phyloP scores from a whole-genome alignment of 768 basidiomycete genomes.

The Pleurotus salmoneostramineus region DNA sequence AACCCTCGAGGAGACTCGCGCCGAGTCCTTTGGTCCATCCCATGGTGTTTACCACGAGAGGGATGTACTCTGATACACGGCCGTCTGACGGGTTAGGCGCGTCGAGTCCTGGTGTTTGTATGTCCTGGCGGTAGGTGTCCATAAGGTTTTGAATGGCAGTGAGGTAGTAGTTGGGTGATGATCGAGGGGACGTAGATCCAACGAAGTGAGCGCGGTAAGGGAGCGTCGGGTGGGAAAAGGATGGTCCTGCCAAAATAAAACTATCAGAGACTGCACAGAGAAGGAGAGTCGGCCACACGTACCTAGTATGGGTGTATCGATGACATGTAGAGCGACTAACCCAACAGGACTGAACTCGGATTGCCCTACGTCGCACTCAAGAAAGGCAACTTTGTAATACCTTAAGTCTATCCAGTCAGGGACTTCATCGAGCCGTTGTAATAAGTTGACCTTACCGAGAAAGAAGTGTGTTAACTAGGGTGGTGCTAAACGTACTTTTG shows the following conservation, averaged over 20 bases:
- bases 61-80: constrained; percentile 56
- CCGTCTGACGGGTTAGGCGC: constrained; percentile 20
- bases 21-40: constrained; percentile 97
- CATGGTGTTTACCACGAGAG: constrained; percentile 93
- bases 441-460: constrained; percentile 36
- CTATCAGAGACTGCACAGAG: not conserved
- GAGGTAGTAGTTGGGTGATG: constrained; percentile 75
- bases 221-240: constrained; percentile 78
- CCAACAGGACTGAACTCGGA: constrained; percentile 91
- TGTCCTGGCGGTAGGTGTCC: constrained; percentile 63
- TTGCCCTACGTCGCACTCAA: constrained; percentile 93
- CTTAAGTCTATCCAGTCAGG: constrained; percentile 28
- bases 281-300: constrained; percentile 5
- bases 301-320: constrained; percentile 75
- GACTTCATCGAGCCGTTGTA: not conserved
- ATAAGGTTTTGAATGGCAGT: constrained; percentile 62
- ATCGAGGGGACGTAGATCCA: constrained; percentile 73
- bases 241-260: constrained; percentile 53
- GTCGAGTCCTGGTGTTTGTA: constrained; percentile 43
- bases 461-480: constrained; percentile 66
- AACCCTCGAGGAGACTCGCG: constrained; percentile 65
- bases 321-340: constrained; percentile 72
- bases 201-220: constrained; percentile 79
- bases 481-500: constrained; percentile 85
- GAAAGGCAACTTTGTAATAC: constrained; percentile 79